Evolutionary conservation across 768 basidiomycete genomes (phyloP).

Genomic region (Neoboletus subvelutipes): DNA sequence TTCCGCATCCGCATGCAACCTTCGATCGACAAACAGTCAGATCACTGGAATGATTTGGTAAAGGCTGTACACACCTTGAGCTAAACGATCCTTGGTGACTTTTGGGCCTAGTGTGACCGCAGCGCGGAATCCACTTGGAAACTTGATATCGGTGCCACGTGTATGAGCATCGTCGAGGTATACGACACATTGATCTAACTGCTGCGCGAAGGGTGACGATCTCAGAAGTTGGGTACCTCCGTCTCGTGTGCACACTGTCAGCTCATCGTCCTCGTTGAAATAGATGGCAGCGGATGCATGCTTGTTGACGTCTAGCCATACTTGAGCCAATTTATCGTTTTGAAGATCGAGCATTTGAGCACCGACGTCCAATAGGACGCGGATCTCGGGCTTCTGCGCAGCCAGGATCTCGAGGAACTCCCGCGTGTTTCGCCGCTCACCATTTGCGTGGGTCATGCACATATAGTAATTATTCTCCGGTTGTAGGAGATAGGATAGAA

Average conservation of each 20-base stretch:
- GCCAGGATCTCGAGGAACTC: slow-evolving; percentile 33
- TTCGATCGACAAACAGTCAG: slow-evolving; percentile 9
- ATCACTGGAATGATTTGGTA: background rate
- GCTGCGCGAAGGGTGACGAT: slow-evolving; percentile 35
- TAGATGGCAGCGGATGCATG: slow-evolving; percentile 31
- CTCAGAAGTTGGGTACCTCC: slow-evolving; percentile 28
- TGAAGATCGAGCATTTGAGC: slow-evolving; percentile 55
- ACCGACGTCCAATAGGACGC: slow-evolving; percentile 54
- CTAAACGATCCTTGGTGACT: slow-evolving; percentile 37
- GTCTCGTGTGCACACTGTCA: slow-evolving; percentile 33
- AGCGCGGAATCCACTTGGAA: slow-evolving; percentile 34
- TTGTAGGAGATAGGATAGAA: slow-evolving; percentile 31
- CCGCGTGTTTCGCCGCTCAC: slow-evolving; percentile 15
- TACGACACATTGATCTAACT: slow-evolving; percentile 36
- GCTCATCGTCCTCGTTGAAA: slow-evolving; percentile 34
- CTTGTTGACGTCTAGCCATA: slow-evolving; percentile 38
- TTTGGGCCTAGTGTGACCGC: slow-evolving; percentile 40
- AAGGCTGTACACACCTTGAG: slow-evolving; percentile 29
- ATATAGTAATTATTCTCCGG: slow-evolving; percentile 22
- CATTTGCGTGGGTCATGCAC: slow-evolving; percentile 5
- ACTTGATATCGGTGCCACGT: slow-evolving; percentile 33
- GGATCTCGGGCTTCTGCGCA: slow-evolving; percentile 37
- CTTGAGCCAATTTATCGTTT: slow-evolving; percentile 39
- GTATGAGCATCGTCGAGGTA: slow-evolving; percentile 38
- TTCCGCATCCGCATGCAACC: slow-evolving; percentile 56